Conservation (phyloP, 73 alveolate species). For the Paramecium pentaurelia region DNA sequence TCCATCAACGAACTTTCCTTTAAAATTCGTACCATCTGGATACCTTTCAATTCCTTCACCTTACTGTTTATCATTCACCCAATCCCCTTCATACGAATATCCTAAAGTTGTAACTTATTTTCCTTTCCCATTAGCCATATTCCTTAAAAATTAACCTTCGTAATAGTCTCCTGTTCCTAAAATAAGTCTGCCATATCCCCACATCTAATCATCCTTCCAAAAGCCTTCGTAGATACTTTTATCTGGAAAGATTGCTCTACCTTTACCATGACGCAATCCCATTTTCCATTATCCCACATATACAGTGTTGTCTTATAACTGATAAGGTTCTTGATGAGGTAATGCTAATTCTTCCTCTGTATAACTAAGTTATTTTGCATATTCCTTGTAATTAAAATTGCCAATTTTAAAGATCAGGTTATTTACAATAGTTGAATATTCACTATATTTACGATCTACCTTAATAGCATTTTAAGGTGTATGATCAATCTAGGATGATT, state of each 20-base stretch:
- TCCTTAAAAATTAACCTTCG: slow-evolving; percentile 60
- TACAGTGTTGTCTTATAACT: not conserved
- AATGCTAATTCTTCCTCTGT: slow-evolving; percentile 3
- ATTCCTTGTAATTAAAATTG: not conserved
- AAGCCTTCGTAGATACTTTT: slow-evolving; percentile 57
- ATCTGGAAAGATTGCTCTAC: slow-evolving; percentile 49
- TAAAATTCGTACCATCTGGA: slow-evolving; percentile 71
- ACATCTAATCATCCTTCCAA: slow-evolving; percentile 32
- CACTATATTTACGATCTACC: not conserved
- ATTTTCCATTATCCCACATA: slow-evolving; percentile 56
- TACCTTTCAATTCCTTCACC: slow-evolving; percentile 70
- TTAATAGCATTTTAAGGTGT: slow-evolving; percentile 13
- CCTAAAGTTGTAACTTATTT: slow-evolving; percentile 14
- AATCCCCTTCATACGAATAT: slow-evolving; percentile 51
- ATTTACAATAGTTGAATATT: not conserved
- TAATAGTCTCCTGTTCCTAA: slow-evolving; percentile 62
- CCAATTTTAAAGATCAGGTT: not conserved
- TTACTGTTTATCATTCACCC: slow-evolving; percentile 63
- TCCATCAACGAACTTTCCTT: slow-evolving; percentile 62
- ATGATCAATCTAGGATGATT: not conserved
- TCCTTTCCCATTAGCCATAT: slow-evolving; percentile 66
- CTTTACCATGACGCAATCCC: slow-evolving; percentile 49
- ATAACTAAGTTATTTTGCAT: not conserved
- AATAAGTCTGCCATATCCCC: slow-evolving; percentile 62
- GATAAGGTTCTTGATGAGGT: slow-evolving; percentile 11